phyloP scores from a whole-genome alignment of 768 basidiomycete genomes.

The Rhizopogon vinicolor region DNA sequence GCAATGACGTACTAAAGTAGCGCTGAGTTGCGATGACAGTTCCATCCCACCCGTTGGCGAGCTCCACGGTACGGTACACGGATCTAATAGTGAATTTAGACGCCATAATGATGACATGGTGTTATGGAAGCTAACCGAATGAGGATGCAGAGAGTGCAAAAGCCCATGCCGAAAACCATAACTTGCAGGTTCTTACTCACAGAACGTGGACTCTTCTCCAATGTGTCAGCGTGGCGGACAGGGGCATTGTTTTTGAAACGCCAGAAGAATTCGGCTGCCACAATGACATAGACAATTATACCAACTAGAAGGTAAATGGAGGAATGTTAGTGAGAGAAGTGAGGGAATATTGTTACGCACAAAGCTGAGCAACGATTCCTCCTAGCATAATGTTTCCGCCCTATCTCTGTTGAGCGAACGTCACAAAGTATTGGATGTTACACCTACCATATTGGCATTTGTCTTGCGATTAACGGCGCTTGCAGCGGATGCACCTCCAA shows the following conservation, averaged over 20 bases:
- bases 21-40: conserved; percentile 42
- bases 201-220: neutral
- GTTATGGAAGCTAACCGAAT: conserved; percentile 33
- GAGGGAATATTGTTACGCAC: conserved; percentile 25
- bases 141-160: conserved; percentile 39
- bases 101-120: neutral
- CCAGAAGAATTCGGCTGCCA: conserved; percentile 41
- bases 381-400: conserved; percentile 56
- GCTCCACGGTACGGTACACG: conserved; percentile 10
- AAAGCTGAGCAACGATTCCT: conserved; percentile 59
- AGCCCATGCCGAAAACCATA: conserved; percentile 31
- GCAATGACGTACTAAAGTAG: conserved; percentile 38
- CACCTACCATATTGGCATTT: conserved; percentile 10
- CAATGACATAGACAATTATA: conserved; percentile 29
- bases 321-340: conserved; percentile 12
- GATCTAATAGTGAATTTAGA: conserved; percentile 1
- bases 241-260: conserved; percentile 36
- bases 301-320: neutral
- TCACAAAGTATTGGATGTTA: neutral
- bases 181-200: conserved; percentile 12
- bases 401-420: conserved; percentile 16
- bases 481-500: conserved; percentile 43
- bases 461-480: conserved; percentile 22
- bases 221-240: conserved; percentile 9
- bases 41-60: conserved; percentile 36